These are phyloP conservation scores for Coemansia sp. DNA, from an alignment of 192 early-diverging fungal species.

Conservation along the genomic window DNA sequence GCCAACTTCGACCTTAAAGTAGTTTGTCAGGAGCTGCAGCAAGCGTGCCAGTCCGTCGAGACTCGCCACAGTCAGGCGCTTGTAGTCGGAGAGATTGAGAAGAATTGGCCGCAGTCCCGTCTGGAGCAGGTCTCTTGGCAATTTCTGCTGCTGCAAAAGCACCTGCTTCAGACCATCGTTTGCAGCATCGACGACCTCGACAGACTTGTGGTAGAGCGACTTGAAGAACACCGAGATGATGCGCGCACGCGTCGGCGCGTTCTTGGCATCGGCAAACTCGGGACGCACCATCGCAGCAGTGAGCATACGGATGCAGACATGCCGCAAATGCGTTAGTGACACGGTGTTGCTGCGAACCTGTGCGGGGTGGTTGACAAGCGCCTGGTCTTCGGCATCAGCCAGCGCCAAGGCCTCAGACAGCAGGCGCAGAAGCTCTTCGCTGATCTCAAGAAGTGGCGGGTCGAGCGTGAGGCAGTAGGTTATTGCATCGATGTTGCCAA, in stretches of 20 bases:
- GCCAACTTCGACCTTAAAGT: conserved; percentile 99
- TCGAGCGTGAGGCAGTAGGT: conserved; percentile 89
- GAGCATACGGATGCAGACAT: conserved; percentile 95
- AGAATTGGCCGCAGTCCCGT: conserved; percentile 94
- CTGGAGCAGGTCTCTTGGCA: conserved; percentile 93
- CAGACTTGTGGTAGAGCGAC: conserved; percentile 90
- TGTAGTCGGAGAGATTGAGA: conserved; percentile 92
- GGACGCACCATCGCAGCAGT: conserved; percentile 88
- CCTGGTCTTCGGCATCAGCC: conserved; percentile 97
- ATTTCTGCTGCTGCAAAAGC: conserved; percentile 57
- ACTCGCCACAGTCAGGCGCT: conserved; percentile 84
- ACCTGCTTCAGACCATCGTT: conserved; percentile 85
- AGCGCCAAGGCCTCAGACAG: conserved; percentile 89
- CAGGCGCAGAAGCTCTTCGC: conserved; percentile 85
- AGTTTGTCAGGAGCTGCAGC: conserved; percentile 90
- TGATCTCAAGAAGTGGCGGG: conserved; percentile 86
- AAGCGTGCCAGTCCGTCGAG: conserved; percentile 93
- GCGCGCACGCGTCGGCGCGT: conserved; percentile 73
- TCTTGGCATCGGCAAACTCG: conserved; percentile 72
- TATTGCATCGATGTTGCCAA: conserved; percentile 98
- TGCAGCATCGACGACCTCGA: conserved; percentile 92
- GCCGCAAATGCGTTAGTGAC: conserved; percentile 81
- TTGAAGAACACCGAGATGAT: conserved; percentile 99
- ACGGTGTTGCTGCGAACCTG: conserved; percentile 77
- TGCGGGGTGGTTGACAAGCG: conserved; percentile 73